phyloP scores from a whole-genome alignment of 805 yeast species.

The Starmera caribaea region DNA sequence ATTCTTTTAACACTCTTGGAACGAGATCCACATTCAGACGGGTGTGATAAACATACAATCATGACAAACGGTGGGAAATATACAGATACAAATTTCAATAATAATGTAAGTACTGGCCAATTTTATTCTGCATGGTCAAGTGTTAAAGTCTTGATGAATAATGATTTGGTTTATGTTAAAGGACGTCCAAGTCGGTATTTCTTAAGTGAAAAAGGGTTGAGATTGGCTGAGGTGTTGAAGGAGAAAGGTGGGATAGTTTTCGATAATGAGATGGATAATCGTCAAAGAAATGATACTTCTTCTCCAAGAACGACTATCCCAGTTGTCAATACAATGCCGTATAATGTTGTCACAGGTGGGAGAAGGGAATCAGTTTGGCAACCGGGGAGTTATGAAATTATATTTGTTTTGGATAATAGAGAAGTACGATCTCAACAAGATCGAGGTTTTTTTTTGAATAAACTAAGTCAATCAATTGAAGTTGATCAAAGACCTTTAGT shows the following conservation, averaged over 20 bases:
- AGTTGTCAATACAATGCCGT: not conserved
- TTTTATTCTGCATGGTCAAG: slow-evolving; percentile 72
- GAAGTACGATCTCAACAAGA: slow-evolving; percentile 66
- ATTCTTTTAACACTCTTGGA: slow-evolving; percentile 52
- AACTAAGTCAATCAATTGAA: slow-evolving; percentile 37
- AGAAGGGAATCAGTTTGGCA: slow-evolving; percentile 38
- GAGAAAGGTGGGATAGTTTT: slow-evolving; percentile 31
- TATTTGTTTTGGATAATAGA: slow-evolving; percentile 67
- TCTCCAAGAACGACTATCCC: not conserved
- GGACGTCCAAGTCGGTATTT: slow-evolving; percentile 55
- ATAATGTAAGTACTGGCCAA: slow-evolving; percentile 52
- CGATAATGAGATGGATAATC: slow-evolving; percentile 10
- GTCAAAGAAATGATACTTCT: not conserved
- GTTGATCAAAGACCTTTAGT: slow-evolving; percentile 51
- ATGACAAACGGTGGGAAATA: slow-evolving; percentile 41
- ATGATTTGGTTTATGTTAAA: slow-evolving; percentile 43
- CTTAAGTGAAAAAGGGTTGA: slow-evolving; percentile 62
- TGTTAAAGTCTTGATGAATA: slow-evolving; percentile 48
- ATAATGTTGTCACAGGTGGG: slow-evolving; percentile 13
- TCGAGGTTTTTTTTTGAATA: slow-evolving; percentile 56
- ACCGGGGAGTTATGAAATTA: slow-evolving; percentile 45
- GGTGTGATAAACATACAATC: slow-evolving; percentile 56
- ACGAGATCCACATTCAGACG: slow-evolving; percentile 37
- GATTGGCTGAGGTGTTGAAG: slow-evolving; percentile 48
- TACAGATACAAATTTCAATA: slow-evolving; percentile 46